Percentiles rank a stretch among this genome's conserved stretches.
Evolutionary conservation across 139 green algal species (phyloP).

Genomic region (Axilococcus clingmanii): DNA sequence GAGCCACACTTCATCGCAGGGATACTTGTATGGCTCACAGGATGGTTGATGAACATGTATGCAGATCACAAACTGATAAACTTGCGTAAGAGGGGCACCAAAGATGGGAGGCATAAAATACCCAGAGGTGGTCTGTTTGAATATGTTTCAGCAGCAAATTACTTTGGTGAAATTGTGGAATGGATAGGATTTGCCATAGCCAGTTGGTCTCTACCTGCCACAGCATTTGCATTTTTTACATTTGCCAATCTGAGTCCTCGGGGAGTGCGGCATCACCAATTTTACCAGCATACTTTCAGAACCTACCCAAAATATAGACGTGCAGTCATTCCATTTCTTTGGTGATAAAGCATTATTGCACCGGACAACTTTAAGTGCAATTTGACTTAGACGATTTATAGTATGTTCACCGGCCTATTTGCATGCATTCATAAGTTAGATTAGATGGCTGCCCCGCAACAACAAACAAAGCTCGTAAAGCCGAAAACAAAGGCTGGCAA

Average conservation of each 20-base stretch:
- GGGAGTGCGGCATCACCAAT: constrained; percentile 37
- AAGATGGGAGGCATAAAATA: constrained; percentile 53
- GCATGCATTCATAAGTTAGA: constrained; percentile 1
- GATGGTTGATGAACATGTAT: constrained; percentile 48
- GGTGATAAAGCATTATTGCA: constrained; percentile 23
- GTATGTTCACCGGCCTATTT: background rate
- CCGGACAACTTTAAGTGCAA: background rate
- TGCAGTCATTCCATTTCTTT: constrained; percentile 60
- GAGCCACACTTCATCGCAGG: constrained; percentile 15
- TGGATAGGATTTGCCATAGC: constrained; percentile 56
- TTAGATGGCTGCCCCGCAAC: background rate
- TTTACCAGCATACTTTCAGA: constrained; percentile 9
- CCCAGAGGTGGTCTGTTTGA: constrained; percentile 60
- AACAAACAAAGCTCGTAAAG: constrained; percentile 34
- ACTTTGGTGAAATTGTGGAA: constrained; percentile 59
- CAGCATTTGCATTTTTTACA: constrained; percentile 59
- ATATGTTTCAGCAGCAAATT: constrained; percentile 65
- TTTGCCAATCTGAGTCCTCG: constrained; percentile 52
- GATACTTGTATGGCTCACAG: constrained; percentile 30
- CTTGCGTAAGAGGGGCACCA: constrained; percentile 42
- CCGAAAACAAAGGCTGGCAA: constrained; percentile 57
- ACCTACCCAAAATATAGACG: constrained; percentile 11
- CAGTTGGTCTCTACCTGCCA: constrained; percentile 17
- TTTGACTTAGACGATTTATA: background rate
- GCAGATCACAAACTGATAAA: constrained; percentile 43